Base-by-base conservation (phyloP, 2,329 filamentous ascomycete genomes). In the Cytospora piceae region DNA sequence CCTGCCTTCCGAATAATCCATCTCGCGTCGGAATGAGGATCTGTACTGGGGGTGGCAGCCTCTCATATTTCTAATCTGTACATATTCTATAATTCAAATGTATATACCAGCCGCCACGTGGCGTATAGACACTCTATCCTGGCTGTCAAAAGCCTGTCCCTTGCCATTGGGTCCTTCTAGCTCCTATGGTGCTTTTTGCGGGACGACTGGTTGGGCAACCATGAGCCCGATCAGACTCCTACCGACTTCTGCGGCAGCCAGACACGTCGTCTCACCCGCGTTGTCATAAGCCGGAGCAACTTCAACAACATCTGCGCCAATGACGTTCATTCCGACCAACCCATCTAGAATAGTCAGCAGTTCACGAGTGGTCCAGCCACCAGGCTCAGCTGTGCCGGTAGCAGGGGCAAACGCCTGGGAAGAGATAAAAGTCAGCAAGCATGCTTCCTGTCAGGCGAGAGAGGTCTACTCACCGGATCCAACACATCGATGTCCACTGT, bases 401-500 rank as follows among this genome's bases (percentile, higher is more conserved):
- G 88, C 90, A 53, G 63, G 49, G 5, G 42, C 61, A 58, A 51
- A 63, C 2, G 65, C 65, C 61, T 66, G 8, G 20, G 34, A 32
- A 24, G 20, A 46, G n/a, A 51, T 32, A 34, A 60, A 55, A 52
- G 22, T 27, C 9, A 20, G 59, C 24, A 37, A 58, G 39, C 22
- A 27, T 71, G 73, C 6, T 4, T 2, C 81, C 80, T 82, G n/a
- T 58, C 77, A 76, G 0, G 78, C 88, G 0, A 15, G 24, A 3
- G 24, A 15, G 27, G 9, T n/a, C 8, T 54, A 32, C 64, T 63
- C 8, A 66, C 65, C 2, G 91, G 91, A 74, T 94, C 91, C 59
- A 94, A 80, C 0, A 93, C 90, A 76, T 94, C 91, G 70, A 94
- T 94, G 73, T 94, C 91, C 15, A 94, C 86, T 63, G 85, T 90